These are phyloP conservation scores for Fusarium acutatum DNA, from an alignment of 2,329 filamentous ascomycete genomes.

Conservation along the genomic window DNA sequence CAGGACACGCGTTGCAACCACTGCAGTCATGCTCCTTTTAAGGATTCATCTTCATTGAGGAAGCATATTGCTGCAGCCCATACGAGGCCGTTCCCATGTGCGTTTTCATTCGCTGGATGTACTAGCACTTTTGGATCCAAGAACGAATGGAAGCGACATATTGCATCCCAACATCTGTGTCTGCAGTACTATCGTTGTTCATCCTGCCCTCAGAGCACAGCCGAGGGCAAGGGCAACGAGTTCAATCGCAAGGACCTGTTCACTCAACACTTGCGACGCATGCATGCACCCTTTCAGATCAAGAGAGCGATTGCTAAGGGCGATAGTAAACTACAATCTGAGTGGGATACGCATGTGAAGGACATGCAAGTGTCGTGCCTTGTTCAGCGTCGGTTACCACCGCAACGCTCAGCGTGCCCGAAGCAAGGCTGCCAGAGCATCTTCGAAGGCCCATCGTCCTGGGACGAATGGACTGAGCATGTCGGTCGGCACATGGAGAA, in stretches of 20 bases:
- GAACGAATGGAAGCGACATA: conserved; percentile 98
- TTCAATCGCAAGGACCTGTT: conserved; percentile 98
- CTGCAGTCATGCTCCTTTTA: conserved; percentile 72
- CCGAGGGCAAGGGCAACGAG: conserved; percentile 68
- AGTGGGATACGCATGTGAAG: conserved; percentile 73
- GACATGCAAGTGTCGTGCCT: conserved; percentile 80
- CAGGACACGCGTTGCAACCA: conserved; percentile 69
- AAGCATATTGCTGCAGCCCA: conserved; percentile 75
- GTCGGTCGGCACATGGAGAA: conserved; percentile 90
- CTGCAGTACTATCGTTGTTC: conserved; percentile 72
- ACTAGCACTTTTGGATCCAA: conserved; percentile 86
- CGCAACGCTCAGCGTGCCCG: conserved; percentile 75
- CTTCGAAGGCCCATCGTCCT: conserved; percentile 78
- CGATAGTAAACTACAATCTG: conserved; percentile 66
- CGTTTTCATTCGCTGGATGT: conserved; percentile 86
- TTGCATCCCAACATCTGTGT: conserved; percentile 87
- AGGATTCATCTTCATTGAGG: conserved; percentile 70
- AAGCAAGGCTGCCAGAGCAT: conserved; percentile 73
- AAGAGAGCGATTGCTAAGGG: conserved; percentile 65
- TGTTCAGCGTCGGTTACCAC: conserved; percentile 72
- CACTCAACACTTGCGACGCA: conserved; percentile 90
- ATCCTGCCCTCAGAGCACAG: conserved; percentile 62
- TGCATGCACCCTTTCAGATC: conserved; percentile 81
- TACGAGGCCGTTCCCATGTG: conserved; percentile 82
- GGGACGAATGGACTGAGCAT: conserved; percentile 94